Conservation (phyloP, 1,284 basidiomycete genomes). For the Sporisorium exsertum region DNA sequence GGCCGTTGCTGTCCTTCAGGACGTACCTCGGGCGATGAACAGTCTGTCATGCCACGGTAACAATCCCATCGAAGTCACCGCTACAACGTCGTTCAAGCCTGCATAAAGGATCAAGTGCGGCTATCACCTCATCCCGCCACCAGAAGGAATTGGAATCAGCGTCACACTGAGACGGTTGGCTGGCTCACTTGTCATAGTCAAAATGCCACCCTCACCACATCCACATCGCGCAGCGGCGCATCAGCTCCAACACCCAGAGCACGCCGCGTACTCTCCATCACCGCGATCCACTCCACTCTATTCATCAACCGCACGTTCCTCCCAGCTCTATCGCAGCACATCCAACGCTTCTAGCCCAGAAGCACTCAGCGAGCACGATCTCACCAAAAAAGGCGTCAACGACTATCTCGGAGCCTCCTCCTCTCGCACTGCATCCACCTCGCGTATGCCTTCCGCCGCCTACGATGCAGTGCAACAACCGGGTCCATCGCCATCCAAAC, state of each 20-base stretch:
- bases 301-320: conserved; percentile 19
- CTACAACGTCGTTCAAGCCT: not conserved
- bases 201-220: conserved; percentile 47
- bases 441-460: conserved; percentile 3
- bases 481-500: conserved; percentile 15
- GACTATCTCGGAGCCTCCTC: conserved; percentile 2
- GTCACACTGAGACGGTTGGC: not conserved
- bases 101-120: not conserved
- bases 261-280: conserved; percentile 42
- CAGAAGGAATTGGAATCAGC: not conserved
- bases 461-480: conserved; percentile 1
- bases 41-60: not conserved
- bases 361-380: conserved; percentile 23
- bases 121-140: not conserved
- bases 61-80: not conserved
- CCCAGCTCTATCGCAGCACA: conserved; percentile 28
- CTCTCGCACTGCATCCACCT: not conserved
- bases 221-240: conserved; percentile 45
- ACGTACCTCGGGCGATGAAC: too few relatives aligned
- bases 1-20: too few relatives aligned
- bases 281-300: conserved; percentile 37
- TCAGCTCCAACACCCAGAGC: conserved; percentile 52
- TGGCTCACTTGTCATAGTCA: not conserved
- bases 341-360: conserved; percentile 42
- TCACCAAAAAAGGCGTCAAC: not conserved